phyloP scores from a whole-genome alignment of 768 basidiomycete genomes.

The Boletus sensibilis region DNA sequence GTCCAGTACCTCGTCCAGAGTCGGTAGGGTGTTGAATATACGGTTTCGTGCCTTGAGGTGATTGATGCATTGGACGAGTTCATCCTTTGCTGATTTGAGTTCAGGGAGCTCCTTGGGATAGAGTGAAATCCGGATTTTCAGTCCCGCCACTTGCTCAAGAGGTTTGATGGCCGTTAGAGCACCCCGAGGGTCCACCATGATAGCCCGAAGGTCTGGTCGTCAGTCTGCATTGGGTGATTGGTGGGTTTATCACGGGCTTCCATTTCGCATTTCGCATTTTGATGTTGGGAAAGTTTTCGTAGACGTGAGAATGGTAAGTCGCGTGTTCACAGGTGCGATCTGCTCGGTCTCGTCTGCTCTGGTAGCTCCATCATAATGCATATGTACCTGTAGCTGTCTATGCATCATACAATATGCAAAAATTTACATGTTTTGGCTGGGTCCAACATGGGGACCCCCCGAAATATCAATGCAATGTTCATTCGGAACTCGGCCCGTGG shows the following conservation, averaged over 20 bases:
- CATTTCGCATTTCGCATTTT: neutral
- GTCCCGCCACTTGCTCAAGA: neutral
- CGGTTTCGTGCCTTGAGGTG: too few relatives aligned
- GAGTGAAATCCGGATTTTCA: neutral
- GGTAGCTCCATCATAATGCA: neutral
- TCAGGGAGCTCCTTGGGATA: neutral
- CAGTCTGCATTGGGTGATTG: too few relatives aligned
- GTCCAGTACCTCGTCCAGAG: neutral
- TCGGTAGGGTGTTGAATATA: neutral
- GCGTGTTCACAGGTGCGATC: neutral
- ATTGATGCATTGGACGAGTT: too few relatives aligned
- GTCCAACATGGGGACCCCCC: too few relatives aligned
- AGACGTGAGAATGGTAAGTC: neutral
- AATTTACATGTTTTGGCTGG: too few relatives aligned
- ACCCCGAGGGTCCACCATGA: neutral
- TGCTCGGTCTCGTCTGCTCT: neutral
- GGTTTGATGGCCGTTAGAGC: neutral
- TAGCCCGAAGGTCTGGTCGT: too few relatives aligned
- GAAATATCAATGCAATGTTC: too few relatives aligned
- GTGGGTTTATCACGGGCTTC: neutral
- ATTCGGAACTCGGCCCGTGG: too few relatives aligned
- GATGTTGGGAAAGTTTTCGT: neutral
- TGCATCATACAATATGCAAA: too few relatives aligned
- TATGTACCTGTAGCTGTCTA: neutral
- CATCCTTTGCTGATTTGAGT: too few relatives aligned